phyloP scores from a whole-genome alignment of 169 alveolate species.

The Plasmodium reichenowi region DNA sequence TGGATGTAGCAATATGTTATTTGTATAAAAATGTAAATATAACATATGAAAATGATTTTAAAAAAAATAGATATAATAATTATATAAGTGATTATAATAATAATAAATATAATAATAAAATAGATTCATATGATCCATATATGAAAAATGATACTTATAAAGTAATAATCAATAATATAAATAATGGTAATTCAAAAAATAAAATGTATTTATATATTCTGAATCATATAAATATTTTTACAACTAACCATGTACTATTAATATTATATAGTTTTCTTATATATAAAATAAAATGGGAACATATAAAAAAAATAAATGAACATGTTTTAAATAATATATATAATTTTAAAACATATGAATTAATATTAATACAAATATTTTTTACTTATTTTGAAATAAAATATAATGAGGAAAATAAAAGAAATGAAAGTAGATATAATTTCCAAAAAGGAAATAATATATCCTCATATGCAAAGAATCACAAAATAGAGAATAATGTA shows the following conservation, averaged over 20 bases:
- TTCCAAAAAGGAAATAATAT: not conserved
- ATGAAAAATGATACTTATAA: not conserved
- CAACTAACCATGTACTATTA: slow-evolving; percentile 35
- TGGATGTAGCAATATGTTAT: slow-evolving; percentile 31
- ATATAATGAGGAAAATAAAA: not conserved
- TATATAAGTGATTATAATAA: not conserved
- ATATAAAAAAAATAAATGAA: slow-evolving; percentile 55
- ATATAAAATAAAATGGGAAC: slow-evolving; percentile 15
- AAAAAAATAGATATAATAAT: not conserved
- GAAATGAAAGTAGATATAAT: not conserved
- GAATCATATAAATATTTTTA: slow-evolving; percentile 13
- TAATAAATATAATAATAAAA: not conserved
- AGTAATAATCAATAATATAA: slow-evolving; percentile 5
- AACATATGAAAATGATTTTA: slow-evolving; percentile 2
- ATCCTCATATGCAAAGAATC: too few relatives aligned
- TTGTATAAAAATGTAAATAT: slow-evolving; percentile 49
- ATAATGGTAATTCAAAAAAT: not conserved
- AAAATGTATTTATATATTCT: slow-evolving; percentile 31
- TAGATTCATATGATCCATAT: not conserved
- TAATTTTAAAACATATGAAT: slow-evolving; percentile 68
- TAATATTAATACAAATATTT: slow-evolving; percentile 57
- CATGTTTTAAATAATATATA: slow-evolving; percentile 51
- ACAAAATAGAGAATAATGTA: not conserved
- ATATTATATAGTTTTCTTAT: slow-evolving; percentile 34
- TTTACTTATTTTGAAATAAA: slow-evolving; percentile 35